Percentiles rank a stretch among this genome's conserved stretches.
phyloP scores from a whole-genome alignment of 2,329 filamentous ascomycete genomes.

The Verticillium albo-atrum region DNA sequence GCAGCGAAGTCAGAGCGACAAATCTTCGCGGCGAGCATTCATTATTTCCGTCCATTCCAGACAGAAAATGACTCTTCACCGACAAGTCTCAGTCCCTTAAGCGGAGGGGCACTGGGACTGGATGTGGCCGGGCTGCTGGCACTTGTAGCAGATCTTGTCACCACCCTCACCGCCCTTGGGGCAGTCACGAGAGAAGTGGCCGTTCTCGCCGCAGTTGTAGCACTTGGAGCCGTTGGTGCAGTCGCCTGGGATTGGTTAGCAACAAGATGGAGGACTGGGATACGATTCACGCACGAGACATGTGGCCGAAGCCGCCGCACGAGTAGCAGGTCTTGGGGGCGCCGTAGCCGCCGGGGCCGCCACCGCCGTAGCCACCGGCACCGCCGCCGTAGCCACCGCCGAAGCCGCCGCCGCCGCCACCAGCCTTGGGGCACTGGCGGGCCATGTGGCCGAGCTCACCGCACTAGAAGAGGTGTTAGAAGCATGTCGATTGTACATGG shows the following conservation, averaged over 20 bases:
- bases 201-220: slow-evolving; percentile 97
- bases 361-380: slow-evolving; percentile 41
- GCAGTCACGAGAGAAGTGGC: slow-evolving; percentile 94
- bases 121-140: slow-evolving; percentile 77
- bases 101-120: slow-evolving; percentile 91
- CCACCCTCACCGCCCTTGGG: slow-evolving; percentile 79
- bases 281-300: slow-evolving; percentile 64
- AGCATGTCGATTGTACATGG: slow-evolving; percentile 8
- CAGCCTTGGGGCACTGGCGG: slow-evolving; percentile 74
- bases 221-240: slow-evolving; percentile 99
- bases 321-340: slow-evolving; percentile 92
- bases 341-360: slow-evolving; percentile 43
- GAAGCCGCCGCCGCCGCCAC: slow-evolving; percentile 37
- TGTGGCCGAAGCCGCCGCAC: slow-evolving; percentile 94
- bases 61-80: slow-evolving; percentile 11
- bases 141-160: slow-evolving; percentile 99
- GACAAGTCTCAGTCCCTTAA: slow-evolving; percentile 28
- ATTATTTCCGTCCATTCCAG: background rate
- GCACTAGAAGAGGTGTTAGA: slow-evolving; percentile 48
- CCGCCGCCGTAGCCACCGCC: slow-evolving; percentile 48
- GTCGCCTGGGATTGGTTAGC: slow-evolving; percentile 51
- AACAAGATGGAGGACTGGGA: background rate
- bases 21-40: background rate
- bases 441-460: slow-evolving; percentile 95
- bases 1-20: slow-evolving; percentile 1